Conservation (phyloP, 305 asterid species). For the Nicotiana rustica region DNA sequence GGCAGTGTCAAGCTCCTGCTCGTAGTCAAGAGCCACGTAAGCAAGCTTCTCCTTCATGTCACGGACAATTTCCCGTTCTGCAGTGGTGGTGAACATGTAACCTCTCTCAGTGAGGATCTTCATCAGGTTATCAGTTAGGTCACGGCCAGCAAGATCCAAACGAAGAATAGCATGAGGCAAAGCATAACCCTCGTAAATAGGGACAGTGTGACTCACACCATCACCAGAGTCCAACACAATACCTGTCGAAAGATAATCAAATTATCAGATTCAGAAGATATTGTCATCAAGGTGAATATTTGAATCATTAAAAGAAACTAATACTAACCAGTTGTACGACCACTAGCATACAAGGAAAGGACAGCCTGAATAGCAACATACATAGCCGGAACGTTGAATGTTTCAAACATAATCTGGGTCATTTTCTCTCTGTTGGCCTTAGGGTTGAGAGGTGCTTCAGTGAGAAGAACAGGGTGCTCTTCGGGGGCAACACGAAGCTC, state of each 20-base stretch:
- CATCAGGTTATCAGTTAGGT: slow-evolving; percentile 39
- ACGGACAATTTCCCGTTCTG: slow-evolving; percentile 44
- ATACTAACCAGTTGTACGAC: slow-evolving; percentile 45
- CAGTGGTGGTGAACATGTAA: slow-evolving; percentile 44
- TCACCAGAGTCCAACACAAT: slow-evolving; percentile 43
- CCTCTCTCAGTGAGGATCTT: slow-evolving; percentile 43
- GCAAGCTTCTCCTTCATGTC: slow-evolving; percentile 45
- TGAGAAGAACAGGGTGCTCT: slow-evolving; percentile 43
- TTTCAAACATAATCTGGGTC: slow-evolving; percentile 43
- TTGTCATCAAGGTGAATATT: neutral
- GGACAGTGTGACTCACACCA: slow-evolving; percentile 44
- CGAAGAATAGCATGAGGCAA: slow-evolving; percentile 42
- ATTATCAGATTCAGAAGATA: slow-evolving; percentile 1
- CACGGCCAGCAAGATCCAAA: slow-evolving; percentile 42
- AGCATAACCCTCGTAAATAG: slow-evolving; percentile 39
- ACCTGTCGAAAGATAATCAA: slow-evolving; percentile 36
- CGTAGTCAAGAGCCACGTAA: slow-evolving; percentile 43
- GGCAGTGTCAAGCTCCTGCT: slow-evolving; percentile 40
- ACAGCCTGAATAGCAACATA: slow-evolving; percentile 48
- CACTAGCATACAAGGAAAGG: slow-evolving; percentile 46
- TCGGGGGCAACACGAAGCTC: slow-evolving; percentile 43
- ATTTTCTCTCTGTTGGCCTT: slow-evolving; percentile 43
- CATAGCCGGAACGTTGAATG: slow-evolving; percentile 43
- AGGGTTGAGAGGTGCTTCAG: slow-evolving; percentile 44
- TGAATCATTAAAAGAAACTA: neutral